Conservation (phyloP, 768 basidiomycete species). For the Panellus pusillus region DNA sequence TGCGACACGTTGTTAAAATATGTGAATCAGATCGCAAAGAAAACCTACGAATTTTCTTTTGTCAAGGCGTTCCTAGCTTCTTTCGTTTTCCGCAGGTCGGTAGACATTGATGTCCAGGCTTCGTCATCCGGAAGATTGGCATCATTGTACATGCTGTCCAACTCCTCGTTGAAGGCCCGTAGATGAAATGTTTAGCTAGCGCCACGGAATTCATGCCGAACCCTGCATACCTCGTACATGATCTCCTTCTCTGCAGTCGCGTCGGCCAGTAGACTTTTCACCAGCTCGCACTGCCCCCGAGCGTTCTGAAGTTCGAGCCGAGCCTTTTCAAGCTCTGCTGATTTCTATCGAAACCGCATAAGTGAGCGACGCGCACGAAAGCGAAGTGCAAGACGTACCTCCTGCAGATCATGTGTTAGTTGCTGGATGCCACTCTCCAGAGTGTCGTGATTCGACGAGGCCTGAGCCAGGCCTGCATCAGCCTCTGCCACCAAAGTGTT, state of each 20-base stretch:
- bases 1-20: slow-evolving; percentile 29
- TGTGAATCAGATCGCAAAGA: neutral
- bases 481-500: slow-evolving; percentile 56
- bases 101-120: slow-evolving; percentile 76
- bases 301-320: slow-evolving; percentile 66
- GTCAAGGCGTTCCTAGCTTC: slow-evolving; percentile 70
- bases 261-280: slow-evolving; percentile 76
- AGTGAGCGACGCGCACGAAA: neutral
- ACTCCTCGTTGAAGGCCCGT: slow-evolving; percentile 92
- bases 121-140: slow-evolving; percentile 79
- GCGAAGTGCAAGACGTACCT: slow-evolving; percentile 42
- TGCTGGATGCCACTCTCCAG: slow-evolving; percentile 51
- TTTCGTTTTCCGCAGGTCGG: slow-evolving; percentile 74
- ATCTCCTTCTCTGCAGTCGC: slow-evolving; percentile 87
- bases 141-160: slow-evolving; percentile 89
- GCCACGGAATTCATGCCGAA: neutral
- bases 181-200: neutral
- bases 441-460: slow-evolving; percentile 54
- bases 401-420: slow-evolving; percentile 52
- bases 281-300: slow-evolving; percentile 74
- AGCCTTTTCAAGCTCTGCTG: slow-evolving; percentile 60
- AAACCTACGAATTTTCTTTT: slow-evolving; percentile 78
- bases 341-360: slow-evolving; percentile 41
- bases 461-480: slow-evolving; percentile 55
- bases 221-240: slow-evolving; percentile 76